Base-by-base conservation (phyloP, 2,329 filamentous ascomycete genomes). In the Colletotrichum cereale region DNA sequence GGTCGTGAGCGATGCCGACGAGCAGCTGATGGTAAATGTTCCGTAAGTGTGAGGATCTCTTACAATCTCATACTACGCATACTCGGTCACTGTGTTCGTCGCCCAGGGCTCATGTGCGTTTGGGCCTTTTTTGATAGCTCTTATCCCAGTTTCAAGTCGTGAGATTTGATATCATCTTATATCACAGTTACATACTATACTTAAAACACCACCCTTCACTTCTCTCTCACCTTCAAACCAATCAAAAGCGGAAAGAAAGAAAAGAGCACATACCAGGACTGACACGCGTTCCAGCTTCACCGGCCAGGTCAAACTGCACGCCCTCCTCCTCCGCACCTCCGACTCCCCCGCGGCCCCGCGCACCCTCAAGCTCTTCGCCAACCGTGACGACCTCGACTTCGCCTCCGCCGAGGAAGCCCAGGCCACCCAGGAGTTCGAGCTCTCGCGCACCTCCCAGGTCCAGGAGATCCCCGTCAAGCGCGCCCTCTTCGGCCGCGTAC, bases 1-100 rank as follows among this genome's bases (percentile, higher is more conserved):
- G 82, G 87, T 99, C 38, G 89, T 88, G 77, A 97, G 94, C 78
- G 93, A 97, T 79, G 91, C 92, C 0, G 96, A 98, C 80, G 95
- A 97, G 84, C 95, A 99, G 84, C 82, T 99, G n/a, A 84, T 99
- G 67, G 94, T 99, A 87, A 91, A 92, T 74, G 88, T 98, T 47
- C 96, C 96, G 93, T 97, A 84, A 75, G 93, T 86, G 24, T 52
- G 14, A 44, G 38, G n/a, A 6, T 58, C 57, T 2, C n/a, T 29
- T 26, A 16, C 3, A 26, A 29, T 50, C 24, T 29, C 21, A 29
- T 50, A 3, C 16, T 2, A 50, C 8, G 24, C 12, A 47, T n/a
- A 2, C 24, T 26, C 47, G 24, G 47, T 8, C 24, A 50, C 24
- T 50, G 14, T 29, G 14, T 48, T 60, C 4, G 44, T 14, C 12